Percentiles rank a stretch among this genome's conserved stretches.
Conservation (phyloP, 768 basidiomycete species). For the Albatrellus ellisii region DNA sequence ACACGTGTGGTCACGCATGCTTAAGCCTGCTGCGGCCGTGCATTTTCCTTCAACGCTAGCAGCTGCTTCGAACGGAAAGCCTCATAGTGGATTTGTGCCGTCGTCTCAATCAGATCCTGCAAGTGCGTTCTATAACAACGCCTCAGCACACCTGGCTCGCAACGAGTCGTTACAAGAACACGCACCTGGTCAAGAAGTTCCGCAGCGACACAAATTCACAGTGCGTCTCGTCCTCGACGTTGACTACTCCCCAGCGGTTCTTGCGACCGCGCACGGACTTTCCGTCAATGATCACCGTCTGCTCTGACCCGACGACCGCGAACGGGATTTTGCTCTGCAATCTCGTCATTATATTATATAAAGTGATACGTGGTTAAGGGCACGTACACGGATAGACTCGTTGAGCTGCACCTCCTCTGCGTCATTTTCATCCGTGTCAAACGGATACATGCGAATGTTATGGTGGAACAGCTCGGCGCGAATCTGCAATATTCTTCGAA, state of each 20-base stretch:
- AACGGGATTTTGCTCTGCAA: conserved; percentile 89
- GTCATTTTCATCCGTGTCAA: conserved; percentile 92
- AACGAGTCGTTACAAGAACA: conserved; percentile 1
- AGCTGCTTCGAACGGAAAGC: conserved; percentile 98
- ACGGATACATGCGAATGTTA: conserved; percentile 92
- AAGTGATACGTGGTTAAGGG: background rate
- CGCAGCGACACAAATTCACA: conserved; percentile 97
- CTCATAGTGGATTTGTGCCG: conserved; percentile 98
- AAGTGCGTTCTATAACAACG: conserved; percentile 60
- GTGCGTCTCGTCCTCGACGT: conserved; percentile 92
- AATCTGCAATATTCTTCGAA: conserved; percentile 37
- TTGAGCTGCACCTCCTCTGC: conserved; percentile 88
- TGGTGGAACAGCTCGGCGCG: conserved; percentile 84
- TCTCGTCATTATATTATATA: background rate
- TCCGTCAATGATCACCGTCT: conserved; percentile 90
- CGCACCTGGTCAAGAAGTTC: conserved; percentile 88
- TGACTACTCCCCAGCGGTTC: conserved; percentile 98
- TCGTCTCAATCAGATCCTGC: conserved; percentile 98
- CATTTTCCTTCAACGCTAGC: conserved; percentile 81
- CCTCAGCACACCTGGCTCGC: background rate
- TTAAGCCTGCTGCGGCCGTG: conserved; percentile 14
- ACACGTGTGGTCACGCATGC: too few relatives aligned
- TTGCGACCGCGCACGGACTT: conserved; percentile 91
- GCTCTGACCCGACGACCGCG: conserved; percentile 95
- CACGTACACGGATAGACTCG: conserved; percentile 72